phyloP scores from a whole-genome alignment of 176 grass and related monocot genomes.

The Bonia amplexicaulis region DNA sequence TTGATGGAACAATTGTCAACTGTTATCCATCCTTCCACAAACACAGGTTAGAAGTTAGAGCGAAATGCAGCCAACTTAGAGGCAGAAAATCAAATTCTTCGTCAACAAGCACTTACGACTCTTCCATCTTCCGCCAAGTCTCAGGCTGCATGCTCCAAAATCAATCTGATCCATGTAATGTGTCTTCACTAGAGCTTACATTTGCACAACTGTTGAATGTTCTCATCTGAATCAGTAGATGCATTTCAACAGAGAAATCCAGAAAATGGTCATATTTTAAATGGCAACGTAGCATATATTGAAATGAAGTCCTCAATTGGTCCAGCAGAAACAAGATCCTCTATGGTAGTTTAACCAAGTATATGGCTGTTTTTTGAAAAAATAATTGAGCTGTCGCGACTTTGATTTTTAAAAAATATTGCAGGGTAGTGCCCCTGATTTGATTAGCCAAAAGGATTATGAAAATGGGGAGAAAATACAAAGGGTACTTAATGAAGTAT shows the following conservation, averaged over 20 bases:
- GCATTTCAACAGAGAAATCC: slow-evolving; percentile 56
- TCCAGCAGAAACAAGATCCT: slow-evolving; percentile 12
- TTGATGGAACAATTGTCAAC: neutral
- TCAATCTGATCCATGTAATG: slow-evolving; percentile 61
- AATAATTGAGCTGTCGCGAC: neutral
- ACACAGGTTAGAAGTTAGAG: slow-evolving; percentile 63
- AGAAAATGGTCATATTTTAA: slow-evolving; percentile 70
- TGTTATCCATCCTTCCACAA: neutral
- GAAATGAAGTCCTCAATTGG: slow-evolving; percentile 27
- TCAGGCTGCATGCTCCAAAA: slow-evolving; percentile 54
- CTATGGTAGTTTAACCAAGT: neutral
- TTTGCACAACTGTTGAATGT: slow-evolving; percentile 28
- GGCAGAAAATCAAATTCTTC: slow-evolving; percentile 64
- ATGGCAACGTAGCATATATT: slow-evolving; percentile 54
- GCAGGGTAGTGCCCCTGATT: slow-evolving; percentile 33
- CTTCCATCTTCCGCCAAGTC: slow-evolving; percentile 49
- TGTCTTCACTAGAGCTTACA: slow-evolving; percentile 33
- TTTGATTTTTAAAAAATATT: neutral
- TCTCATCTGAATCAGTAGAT: slow-evolving; percentile 36
- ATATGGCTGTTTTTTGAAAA: slow-evolving; percentile 6
- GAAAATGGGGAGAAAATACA: slow-evolving; percentile 66
- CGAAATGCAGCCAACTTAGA: slow-evolving; percentile 54
- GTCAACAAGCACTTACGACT: slow-evolving; percentile 52
- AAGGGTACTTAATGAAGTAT: slow-evolving; percentile 52
- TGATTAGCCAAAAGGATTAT: slow-evolving; percentile 48